Base-by-base conservation (phyloP, 352 stramenopile genomes). In the Stramenopiles sp. region DNA sequence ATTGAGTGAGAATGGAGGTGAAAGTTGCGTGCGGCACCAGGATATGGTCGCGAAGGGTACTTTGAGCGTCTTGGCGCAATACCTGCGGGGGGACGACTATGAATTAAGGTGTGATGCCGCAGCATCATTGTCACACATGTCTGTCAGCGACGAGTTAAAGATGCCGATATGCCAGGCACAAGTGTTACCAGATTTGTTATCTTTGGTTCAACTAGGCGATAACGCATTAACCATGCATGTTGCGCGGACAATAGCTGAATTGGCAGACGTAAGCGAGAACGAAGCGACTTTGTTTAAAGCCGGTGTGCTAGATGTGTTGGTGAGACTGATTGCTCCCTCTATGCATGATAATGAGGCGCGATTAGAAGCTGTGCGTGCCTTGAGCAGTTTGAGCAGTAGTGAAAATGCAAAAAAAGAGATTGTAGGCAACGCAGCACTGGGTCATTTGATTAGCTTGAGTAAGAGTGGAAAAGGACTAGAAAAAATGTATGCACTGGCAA, bases 161-260 rank as follows among this genome's bases (percentile, higher is more conserved):
- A 44, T 92, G 8, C 89, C 88, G 0, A 84, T 92, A 83, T 92
- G 89, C 80, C 91, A 92, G 31, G 86, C 88, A 4, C 86, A 82
- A n/a, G 82, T 92, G 0, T 81, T 92, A 67, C 85, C 85, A 30
- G 83, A 87, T 25, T 82, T 92, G 25, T 85, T 89, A 33, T 86
- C 89, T 44, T 90, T 92, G 76, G 88, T 88, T 30, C 89, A 89
- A 78, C 88, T 91, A 55, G 87, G 88, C 7, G 86, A 91, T 27
- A 83, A 86, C 30, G 85, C 87, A 31, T 89, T 88, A 22, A 87
- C 87, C 0, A 85, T 87, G 27, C 89, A 90, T 71, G 89, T 91
- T 33, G 88, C 89, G 30, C 86, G 88, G 67, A 90, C 91, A 67
- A 88, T 92, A 76, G 88, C 88, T n/a, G 91, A 92, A 83, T 91